Base-by-base conservation (phyloP, 2,329 filamentous ascomycete species). In the Aspergillus awamori region DNA sequence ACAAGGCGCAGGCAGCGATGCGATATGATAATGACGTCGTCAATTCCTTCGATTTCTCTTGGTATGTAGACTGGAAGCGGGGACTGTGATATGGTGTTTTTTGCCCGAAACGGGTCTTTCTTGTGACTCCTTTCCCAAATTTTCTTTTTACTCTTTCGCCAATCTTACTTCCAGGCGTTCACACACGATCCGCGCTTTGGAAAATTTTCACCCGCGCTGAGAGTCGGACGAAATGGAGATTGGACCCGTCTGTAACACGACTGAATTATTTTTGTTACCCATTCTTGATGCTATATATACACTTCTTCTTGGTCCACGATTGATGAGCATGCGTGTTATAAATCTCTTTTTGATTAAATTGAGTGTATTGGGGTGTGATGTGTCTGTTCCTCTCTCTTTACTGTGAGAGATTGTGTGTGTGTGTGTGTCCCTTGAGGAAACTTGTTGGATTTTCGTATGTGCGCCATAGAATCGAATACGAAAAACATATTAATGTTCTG, bases 1-100 rank as follows among this genome's bases (percentile, higher is more conserved):
- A 60, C 57, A 53, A 58, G 33, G 62, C 59, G 59, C 61, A 59
- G 58, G 60, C 30, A 59, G 61, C 59, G 60, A 61, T 66, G 58
- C 53, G 53, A 59, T 60, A 66, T 63, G 65, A 66, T 63, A 58
- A 63, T 54, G 60, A 66, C 63, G 59, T 56, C 59, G 38, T 65
- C 61, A 61, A 63, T 55, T 53, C 57, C 55, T 63, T 62, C 51
- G 64, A 58, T 38, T 63, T 60, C 36, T 62, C 58, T 62, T 65
- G 49, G 56, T 59, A 65, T 65, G 63, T 67, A 63, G 64, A 68
- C 65, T 60, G 61, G 64, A 60, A 60, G 58, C 60, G 65, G 63
- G 53, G 63, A 55, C 60, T 61, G 64, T 61, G 67, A 65, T 69
- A 62, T 62, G 60, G 61, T 63, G 48, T 63, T 36, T 62, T 51